Percentiles rank a stretch among this genome's conserved stretches.
phyloP scores from a whole-genome alignment of 306 rosid species.

The Potentilla sterilis region DNA sequence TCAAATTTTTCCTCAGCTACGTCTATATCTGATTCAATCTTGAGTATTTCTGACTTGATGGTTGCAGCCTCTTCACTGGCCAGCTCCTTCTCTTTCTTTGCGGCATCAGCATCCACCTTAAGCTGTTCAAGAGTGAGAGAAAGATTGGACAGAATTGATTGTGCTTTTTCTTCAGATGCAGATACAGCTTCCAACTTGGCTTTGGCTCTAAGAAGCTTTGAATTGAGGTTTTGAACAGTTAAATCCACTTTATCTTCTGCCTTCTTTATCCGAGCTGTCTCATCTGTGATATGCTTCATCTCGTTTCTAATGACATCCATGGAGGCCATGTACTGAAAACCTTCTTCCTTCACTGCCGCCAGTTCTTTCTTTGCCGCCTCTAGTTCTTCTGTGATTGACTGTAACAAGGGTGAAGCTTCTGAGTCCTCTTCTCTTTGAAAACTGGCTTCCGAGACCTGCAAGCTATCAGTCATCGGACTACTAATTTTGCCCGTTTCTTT shows the following conservation, averaged over 20 bases:
- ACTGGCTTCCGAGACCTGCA: constrained; percentile 27
- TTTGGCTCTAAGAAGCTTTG: constrained; percentile 74
- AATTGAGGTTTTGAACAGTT: constrained; percentile 49
- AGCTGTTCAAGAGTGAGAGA: constrained; percentile 55
- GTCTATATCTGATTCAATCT: constrained; percentile 57
- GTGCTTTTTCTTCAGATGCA: constrained; percentile 65
- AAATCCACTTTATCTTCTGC: constrained; percentile 43
- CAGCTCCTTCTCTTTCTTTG: constrained; percentile 52
- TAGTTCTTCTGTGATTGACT: constrained; percentile 47
- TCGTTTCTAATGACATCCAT: constrained; percentile 90
- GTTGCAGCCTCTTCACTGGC: constrained; percentile 42
- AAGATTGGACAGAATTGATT: constrained; percentile 49
- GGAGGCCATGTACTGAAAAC: constrained; percentile 77
- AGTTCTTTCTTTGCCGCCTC: constrained; percentile 63
- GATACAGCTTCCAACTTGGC: constrained; percentile 66
- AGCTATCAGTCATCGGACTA: constrained; percentile 36
- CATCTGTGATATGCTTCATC: constrained; percentile 49
- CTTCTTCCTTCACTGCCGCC: constrained; percentile 57
- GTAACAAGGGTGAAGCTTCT: constrained; percentile 33
- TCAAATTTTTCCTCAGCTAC: constrained; percentile 56
- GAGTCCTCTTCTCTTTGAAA: constrained; percentile 37
- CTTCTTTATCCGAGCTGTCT: constrained; percentile 46
- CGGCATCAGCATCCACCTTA: constrained; percentile 49
- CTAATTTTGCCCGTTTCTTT: constrained; percentile 44
- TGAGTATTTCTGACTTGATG: constrained; percentile 43